phyloP scores from a whole-genome alignment of 2,329 filamentous ascomycete species.

The Neocatenulostroma microsporum region DNA sequence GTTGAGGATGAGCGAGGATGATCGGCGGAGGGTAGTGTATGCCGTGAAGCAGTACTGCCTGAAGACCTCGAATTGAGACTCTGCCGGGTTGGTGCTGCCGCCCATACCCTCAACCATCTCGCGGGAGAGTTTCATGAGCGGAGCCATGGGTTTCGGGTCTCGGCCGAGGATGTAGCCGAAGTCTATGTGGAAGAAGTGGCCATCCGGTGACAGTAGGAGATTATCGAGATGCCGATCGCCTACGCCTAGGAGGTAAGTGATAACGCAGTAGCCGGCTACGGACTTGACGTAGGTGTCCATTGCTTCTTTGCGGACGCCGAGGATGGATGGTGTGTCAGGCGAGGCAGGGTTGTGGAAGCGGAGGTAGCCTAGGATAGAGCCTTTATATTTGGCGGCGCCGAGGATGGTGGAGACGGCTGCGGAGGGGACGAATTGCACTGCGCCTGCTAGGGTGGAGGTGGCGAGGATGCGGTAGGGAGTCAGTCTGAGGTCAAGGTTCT shows the following conservation, averaged over 20 bases:
- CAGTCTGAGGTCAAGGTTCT: conserved; percentile 90
- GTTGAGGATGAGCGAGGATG: conserved; percentile 84
- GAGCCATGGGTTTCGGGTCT: conserved; percentile 94
- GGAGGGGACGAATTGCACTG: conserved; percentile 91
- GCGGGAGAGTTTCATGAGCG: conserved; percentile 91
- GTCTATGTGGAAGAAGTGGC: conserved; percentile 95
- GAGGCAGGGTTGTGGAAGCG: conserved; percentile 84
- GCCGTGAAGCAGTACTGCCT: conserved; percentile 95
- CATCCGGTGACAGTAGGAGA: conserved; percentile 78
- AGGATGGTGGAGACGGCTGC: conserved; percentile 72
- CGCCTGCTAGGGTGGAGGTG: conserved; percentile 79
- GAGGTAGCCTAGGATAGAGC: conserved; percentile 70
- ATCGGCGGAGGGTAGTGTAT: conserved; percentile 84
- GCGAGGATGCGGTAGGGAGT: conserved; percentile 95
- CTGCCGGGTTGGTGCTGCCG: conserved; percentile 42
- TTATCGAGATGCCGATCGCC: conserved; percentile 96
- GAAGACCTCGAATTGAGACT: conserved; percentile 69
- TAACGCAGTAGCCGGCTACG: conserved; percentile 95
- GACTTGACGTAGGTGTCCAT: conserved; percentile 95
- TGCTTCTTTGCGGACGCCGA: conserved; percentile 82
- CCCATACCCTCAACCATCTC: conserved; percentile 99
- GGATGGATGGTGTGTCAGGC: conserved; percentile 61
- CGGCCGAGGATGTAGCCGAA: conserved; percentile 97
- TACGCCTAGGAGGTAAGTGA: conserved; percentile 94
- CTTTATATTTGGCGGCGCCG: conserved; percentile 62